Evolutionary conservation across 768 basidiomycete genomes (phyloP), one percentile per base, ranked within the genome.

Genomic region (Lentinula aciculospora): DNA sequence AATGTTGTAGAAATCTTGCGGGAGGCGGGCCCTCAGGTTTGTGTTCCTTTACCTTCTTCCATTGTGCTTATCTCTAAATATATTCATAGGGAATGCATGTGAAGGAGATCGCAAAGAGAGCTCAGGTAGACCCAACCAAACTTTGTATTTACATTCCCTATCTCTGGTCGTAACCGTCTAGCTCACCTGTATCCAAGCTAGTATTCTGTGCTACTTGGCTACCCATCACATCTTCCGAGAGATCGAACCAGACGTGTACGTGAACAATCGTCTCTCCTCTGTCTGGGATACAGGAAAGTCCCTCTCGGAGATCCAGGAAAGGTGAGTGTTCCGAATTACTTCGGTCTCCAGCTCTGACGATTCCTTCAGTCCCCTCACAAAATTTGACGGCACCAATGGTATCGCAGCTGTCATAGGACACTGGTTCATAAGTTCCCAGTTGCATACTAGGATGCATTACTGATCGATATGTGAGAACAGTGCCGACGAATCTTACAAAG

Each of bases 221-320:
- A 68, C 69, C 0, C 63, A 68, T 49, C 68, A 73, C 54, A 64
- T 74, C 32, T 74, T 72, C 62, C 42, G 47, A 13, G 74, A 75
- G 54, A 64, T 68, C 21, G 57, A 57, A 1, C 69, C 69, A 0
- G 58, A 68, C 39, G 65, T 68, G 8, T 75, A 70, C 48, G 63
- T 65, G 0, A 67, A 69, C 55, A 75, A 73, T 57, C 63, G 70
- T 3, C 54, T 67, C 3, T 71, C 72, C 1, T 65, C 68, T 0
- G n/a, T 63, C 1, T 53, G 71, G 6, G 71, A 71, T 44, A 69
- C 67, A 7, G 66, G 60, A 4, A 67, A 62, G 54, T 46, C 57
- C 9, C 59, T 58, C 47, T 58, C 50, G 21, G 64, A 60, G 9
- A 57, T 68, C 13, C 58, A 51, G 19, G 46, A 47, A 42, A 63